These are phyloP conservation scores for Stellera chamaejasme DNA, from an alignment of 345 rosid species.

Conservation along the genomic window DNA sequence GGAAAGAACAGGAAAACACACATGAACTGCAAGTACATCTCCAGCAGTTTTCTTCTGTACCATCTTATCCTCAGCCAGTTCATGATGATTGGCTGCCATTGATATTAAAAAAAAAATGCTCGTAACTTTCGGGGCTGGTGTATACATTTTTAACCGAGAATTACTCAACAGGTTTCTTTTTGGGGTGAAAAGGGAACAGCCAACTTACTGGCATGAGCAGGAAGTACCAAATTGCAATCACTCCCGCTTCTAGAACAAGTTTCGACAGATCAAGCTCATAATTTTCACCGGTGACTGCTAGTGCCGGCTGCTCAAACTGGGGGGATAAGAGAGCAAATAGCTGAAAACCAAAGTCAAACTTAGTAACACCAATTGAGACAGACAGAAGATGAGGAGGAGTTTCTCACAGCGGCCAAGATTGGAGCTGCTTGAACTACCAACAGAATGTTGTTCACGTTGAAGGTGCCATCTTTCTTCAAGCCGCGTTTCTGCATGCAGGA, in stretches of 20 bases:
- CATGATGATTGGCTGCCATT: conserved; percentile 75
- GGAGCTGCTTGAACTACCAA: conserved; percentile 51
- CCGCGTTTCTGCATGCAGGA: conserved; percentile 24
- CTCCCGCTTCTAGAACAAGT: conserved; percentile 38
- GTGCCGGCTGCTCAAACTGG: conserved; percentile 66
- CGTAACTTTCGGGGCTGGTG: neutral
- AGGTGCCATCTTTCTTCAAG: conserved; percentile 14
- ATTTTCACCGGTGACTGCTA: conserved; percentile 77
- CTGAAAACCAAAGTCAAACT: neutral
- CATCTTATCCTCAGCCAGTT: conserved; percentile 82
- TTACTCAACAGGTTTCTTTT: neutral
- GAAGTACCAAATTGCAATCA: conserved; percentile 63
- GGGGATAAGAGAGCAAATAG: neutral
- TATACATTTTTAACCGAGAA: too few relatives aligned
- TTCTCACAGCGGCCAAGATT: conserved; percentile 40
- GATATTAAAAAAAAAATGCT: conserved; percentile 4
- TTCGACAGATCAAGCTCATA: conserved; percentile 39
- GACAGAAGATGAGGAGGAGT: neutral
- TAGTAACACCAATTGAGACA: neutral
- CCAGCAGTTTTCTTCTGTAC: conserved; percentile 75
- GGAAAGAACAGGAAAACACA: conserved; percentile 86
- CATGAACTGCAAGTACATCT: conserved; percentile 92
- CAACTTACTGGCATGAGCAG: conserved; percentile 64
- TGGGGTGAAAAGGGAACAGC: neutral
- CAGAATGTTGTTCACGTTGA: conserved; percentile 29